Percentiles rank a stretch among this genome's conserved stretches.
phyloP scores from a whole-genome alignment of 768 basidiomycete genomes.

The Nidularia pulvinata region DNA sequence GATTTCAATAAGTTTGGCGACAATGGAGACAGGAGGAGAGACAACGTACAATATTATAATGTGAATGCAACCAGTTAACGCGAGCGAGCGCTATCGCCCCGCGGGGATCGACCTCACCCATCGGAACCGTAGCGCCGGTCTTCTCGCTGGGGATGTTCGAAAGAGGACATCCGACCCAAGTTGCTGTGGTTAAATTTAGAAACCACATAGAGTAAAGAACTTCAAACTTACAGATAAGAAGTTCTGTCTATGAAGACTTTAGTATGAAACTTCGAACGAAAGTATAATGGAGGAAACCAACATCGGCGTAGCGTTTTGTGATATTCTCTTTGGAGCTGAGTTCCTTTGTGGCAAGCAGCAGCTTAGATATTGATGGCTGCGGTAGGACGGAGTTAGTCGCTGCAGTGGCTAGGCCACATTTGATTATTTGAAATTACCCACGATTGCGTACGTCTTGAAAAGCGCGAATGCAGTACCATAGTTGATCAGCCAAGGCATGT shows the following conservation, averaged over 20 bases:
- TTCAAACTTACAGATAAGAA: conserved; percentile 33
- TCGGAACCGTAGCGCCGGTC: not conserved
- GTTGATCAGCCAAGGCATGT: conserved; percentile 41
- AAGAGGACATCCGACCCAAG: conserved; percentile 27
- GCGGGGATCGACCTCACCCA: conserved; percentile 30
- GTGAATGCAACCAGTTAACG: conserved; percentile 40
- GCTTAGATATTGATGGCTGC: conserved; percentile 44
- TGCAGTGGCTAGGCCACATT: not conserved
- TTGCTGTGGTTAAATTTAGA: conserved; percentile 13
- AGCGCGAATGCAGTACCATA: conserved; percentile 45
- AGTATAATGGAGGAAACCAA: conserved; percentile 18
- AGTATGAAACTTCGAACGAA: not conserved
- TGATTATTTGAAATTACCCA: conserved; percentile 15
- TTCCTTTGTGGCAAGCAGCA: conserved; percentile 39
- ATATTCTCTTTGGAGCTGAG: conserved; percentile 29
- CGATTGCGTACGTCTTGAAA: conserved; percentile 53
- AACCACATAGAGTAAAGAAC: not conserved
- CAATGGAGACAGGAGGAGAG: not conserved
- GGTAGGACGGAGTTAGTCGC: not conserved
- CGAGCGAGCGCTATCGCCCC: conserved; percentile 37
- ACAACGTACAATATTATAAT: conserved; percentile 34
- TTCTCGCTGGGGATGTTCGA: conserved; percentile 4
- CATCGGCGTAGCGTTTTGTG: conserved; percentile 46
- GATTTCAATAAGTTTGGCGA: not conserved
- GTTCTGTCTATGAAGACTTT: conserved; percentile 30